Evolutionary conservation across 116 monocot species (phyloP), one percentile per base, ranked within the genome.

Genomic region (Dioscorea cayenensis): DNA sequence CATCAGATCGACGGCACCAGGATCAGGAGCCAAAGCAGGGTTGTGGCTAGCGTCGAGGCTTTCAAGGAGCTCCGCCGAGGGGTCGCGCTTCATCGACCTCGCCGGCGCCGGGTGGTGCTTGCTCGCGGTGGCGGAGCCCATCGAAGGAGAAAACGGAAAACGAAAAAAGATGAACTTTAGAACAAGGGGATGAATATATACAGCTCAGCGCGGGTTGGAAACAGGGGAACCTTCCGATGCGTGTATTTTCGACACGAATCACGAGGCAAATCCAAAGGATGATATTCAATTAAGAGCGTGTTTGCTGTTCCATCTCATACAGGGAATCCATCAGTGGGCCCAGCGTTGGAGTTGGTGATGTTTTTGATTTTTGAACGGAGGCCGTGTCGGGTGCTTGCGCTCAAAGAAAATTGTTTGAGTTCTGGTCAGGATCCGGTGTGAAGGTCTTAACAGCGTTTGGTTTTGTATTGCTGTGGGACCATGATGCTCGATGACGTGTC

Each of bases 121-220:
- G n/a, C 11, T 36, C 55, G 6, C 70, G 17, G 18, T 32, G 21
- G 58, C 70, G 11, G 70, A 70, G 52, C 58, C 29, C 70, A 70
- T 70, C 70, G 55, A 19, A 32, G 32, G 3, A 32, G 32, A 32
- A 32, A 32, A 32, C 32, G 18, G 12, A 52, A 52, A 52, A n/a
- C 14, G 0, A 55, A 55, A n/a, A 16, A 55, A 55, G n/a, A 0
- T 3, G 55, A 55, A 3, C 3, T 55, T 16, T 6, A 27, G 2
- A 1, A 23, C 18, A 6, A 1, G 23, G 23, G 9, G 11, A 2
- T n/a, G n/a, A 60, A 22, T 51, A 18, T 55, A 55, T 55, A 55
- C 14, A 55, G 17, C 16, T 18, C 55, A n/a, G 55, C 5, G 2
- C n/a, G 55, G n/a, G 55, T 55, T 5, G 55, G 16, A 16, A 16